Conservation (phyloP, 2,329 filamentous ascomycete genomes). For the Colletotrichum lupini region DNA sequence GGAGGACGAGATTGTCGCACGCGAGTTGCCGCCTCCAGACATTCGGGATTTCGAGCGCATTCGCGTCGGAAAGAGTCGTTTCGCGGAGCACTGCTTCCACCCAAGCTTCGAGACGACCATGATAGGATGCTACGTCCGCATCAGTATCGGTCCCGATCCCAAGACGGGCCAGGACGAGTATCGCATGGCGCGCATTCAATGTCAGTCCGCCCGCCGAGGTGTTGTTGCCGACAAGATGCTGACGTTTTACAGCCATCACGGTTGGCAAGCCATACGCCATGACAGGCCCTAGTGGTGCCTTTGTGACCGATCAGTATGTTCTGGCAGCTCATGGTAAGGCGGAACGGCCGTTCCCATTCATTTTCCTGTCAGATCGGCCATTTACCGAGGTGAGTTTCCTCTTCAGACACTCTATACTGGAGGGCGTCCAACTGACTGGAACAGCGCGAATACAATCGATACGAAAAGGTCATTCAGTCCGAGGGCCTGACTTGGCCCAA, state of each 20-base stretch:
- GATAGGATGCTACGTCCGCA: slow-evolving; percentile 84
- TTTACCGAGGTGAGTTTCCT: slow-evolving; percentile 78
- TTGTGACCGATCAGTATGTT: slow-evolving; percentile 89
- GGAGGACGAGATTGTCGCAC: slow-evolving; percentile 74
- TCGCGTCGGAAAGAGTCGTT: slow-evolving; percentile 85
- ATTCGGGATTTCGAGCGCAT: slow-evolving; percentile 87
- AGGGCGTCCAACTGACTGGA: slow-evolving; percentile 1
- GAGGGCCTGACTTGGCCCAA: slow-evolving; percentile 81
- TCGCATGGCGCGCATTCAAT: slow-evolving; percentile 88
- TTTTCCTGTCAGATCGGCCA: slow-evolving; percentile 85
- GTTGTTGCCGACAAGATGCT: background rate
- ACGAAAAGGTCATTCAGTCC: slow-evolving; percentile 77
- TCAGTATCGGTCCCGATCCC: slow-evolving; percentile 83
- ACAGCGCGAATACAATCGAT: slow-evolving; percentile 83
- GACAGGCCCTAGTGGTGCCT: slow-evolving; percentile 78
- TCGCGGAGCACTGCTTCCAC: slow-evolving; percentile 92
- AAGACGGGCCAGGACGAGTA: slow-evolving; percentile 82
- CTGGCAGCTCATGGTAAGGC: slow-evolving; percentile 85
- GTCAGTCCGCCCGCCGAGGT: slow-evolving; percentile 55
- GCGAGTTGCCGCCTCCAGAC: slow-evolving; percentile 77
- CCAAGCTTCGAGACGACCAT: slow-evolving; percentile 88
- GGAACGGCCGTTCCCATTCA: slow-evolving; percentile 88
- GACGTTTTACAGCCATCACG: slow-evolving; percentile 71
- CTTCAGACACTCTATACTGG: background rate
- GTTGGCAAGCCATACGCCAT: slow-evolving; percentile 87